Evolutionary conservation across 768 basidiomycete species (phyloP).

Genomic region (Mrakia frigida): DNA sequence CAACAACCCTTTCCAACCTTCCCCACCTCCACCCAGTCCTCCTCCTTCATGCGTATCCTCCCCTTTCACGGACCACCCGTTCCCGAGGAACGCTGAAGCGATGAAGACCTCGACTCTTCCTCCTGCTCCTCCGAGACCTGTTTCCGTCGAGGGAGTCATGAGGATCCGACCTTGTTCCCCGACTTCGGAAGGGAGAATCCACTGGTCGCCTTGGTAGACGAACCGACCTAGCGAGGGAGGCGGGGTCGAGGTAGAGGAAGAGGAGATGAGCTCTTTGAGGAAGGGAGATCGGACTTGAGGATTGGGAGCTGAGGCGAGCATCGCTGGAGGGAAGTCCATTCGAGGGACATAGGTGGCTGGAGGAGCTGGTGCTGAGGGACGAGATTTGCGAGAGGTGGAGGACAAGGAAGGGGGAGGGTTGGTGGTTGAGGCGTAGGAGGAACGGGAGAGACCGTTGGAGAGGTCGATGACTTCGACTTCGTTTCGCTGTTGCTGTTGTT

Average conservation of each 20-base stretch:
- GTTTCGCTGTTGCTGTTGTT: neutral
- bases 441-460: neutral
- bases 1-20: conserved; percentile 24
- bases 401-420: too few species aligned
- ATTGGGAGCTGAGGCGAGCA: conserved; percentile 24
- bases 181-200: conserved; percentile 29
- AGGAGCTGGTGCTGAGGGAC: neutral
- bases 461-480: conserved; percentile 4
- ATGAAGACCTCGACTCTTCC: conserved; percentile 29
- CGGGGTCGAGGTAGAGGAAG: neutral
- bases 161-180: conserved; percentile 3
- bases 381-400: neutral
- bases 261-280: neutral
- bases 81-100: conserved; percentile 18
- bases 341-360: neutral
- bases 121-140: conserved; percentile 11
- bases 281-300: conserved; percentile 27
- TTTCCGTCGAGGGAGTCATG: neutral
- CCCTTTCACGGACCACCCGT: conserved; percentile 17
- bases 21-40: neutral
- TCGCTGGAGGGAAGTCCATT: neutral
- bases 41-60: neutral
- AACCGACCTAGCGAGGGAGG: conserved; percentile 27
- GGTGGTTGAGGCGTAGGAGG: neutral
- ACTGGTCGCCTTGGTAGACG: conserved; percentile 22